A percentile compares a stretch with the other conserved stretches of the same genome.
These are phyloP conservation scores for Clitopilus passeckerianus DNA, from an alignment of 768 basidiomycete genomes.

Conservation along the genomic window DNA sequence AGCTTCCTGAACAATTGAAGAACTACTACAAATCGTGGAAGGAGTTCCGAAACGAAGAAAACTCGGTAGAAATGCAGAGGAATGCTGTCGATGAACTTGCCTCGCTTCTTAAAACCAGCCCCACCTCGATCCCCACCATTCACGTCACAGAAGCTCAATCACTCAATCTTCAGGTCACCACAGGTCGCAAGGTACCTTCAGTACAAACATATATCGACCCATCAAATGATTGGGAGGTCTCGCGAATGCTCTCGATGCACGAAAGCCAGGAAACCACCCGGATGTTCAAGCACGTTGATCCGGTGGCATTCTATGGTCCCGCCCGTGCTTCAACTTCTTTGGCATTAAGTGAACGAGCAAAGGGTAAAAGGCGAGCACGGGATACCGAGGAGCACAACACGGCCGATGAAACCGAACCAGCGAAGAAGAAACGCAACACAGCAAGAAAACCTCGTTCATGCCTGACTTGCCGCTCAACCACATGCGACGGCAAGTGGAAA, in stretches of 20 bases:
- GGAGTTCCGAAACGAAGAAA: conserved; percentile 7
- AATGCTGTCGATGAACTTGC: conserved; percentile 1
- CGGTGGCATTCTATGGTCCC: too few species aligned
- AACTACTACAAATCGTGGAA: conserved; percentile 9
- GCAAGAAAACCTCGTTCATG: too few species aligned
- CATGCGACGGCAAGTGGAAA: too few species aligned
- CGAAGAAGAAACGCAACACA: too few species aligned
- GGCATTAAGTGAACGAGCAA: too few species aligned
- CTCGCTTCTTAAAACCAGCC: neutral
- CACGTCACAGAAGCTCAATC: neutral
- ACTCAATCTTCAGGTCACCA: neutral
- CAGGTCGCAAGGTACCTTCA: neutral
- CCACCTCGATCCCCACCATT: neutral
- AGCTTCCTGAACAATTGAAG: conserved; percentile 9
- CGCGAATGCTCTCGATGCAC: neutral
- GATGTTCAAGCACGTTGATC: too few species aligned
- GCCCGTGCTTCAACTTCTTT: too few species aligned
- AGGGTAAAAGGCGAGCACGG: too few species aligned
- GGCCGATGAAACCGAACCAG: too few species aligned
- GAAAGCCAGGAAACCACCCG: neutral
- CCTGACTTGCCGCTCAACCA: too few species aligned
- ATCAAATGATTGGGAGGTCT: neutral
- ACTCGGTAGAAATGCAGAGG: conserved; percentile 5
- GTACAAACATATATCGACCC: neutral
- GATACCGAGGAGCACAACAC: too few species aligned